A percentile compares a stretch with the other conserved stretches of the same genome.
phyloP scores from a whole-genome alignment of 1,139 yeast species.

The Geotrichum reessii region DNA sequence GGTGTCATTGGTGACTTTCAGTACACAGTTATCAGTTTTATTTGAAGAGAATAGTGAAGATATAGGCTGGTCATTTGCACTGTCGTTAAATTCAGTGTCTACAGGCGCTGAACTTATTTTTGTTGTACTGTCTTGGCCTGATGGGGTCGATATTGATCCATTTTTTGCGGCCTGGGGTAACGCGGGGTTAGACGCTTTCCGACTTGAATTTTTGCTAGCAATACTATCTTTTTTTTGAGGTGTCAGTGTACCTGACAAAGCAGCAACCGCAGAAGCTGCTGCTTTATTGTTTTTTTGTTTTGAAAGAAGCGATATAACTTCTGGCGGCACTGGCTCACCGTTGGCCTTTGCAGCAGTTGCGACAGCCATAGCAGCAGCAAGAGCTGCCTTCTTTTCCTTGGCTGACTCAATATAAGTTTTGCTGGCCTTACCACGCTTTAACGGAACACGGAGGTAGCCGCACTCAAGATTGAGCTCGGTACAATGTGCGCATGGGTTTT shows the following conservation, averaged over 20 bases:
- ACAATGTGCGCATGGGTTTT: conserved; percentile 22
- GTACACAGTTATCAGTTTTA: not conserved
- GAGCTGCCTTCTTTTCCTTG: conserved; percentile 19
- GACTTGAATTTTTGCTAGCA: not conserved
- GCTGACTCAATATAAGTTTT: conserved; percentile 26
- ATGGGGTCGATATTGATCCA: not conserved
- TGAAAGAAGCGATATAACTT: not conserved
- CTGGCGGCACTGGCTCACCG: conserved; percentile 10
- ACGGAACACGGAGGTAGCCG: conserved; percentile 38
- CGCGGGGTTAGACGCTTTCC: not conserved
- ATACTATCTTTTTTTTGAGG: not conserved
- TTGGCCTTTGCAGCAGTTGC: conserved; percentile 12
- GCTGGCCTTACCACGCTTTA: conserved; percentile 40
- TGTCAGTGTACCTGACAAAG: not conserved
- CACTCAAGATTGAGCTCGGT: conserved; percentile 25
- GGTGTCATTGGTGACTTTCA: not conserved
- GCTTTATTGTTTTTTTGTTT: not conserved
- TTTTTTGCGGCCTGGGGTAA: not conserved
- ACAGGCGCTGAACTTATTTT: not conserved
- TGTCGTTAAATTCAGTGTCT: not conserved
- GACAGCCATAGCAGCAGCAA: conserved; percentile 11
- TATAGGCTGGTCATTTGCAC: not conserved
- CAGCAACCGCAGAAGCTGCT: not conserved
- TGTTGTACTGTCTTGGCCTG: not conserved
- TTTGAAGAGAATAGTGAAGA: not conserved